These are phyloP conservation scores for Platanthera guangdongensis DNA, from an alignment of 106 monocot species.

Conservation along the genomic window DNA sequence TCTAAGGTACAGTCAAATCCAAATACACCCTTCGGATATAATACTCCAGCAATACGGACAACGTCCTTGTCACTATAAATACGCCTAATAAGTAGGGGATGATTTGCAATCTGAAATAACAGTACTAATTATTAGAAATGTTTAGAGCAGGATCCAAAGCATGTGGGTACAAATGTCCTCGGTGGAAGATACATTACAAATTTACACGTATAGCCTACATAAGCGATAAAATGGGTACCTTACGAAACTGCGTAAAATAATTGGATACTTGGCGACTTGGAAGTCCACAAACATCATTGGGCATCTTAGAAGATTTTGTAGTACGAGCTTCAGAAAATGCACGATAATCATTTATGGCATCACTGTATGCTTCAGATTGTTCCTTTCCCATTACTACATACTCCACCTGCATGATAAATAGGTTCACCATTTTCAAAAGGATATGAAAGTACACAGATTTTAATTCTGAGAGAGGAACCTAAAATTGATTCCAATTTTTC, in stretches of 20 bases:
- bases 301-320: constrained; percentile 23
- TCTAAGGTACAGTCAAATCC: constrained; percentile 88
- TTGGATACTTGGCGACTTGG: constrained; percentile 96
- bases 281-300: constrained; percentile 34
- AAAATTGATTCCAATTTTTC: too few relatives aligned
- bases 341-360: constrained; percentile 77
- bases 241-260: constrained; percentile 90
- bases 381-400: constrained; percentile 73
- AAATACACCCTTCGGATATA: constrained; percentile 86
- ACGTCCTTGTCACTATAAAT: constrained; percentile 76
- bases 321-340: constrained; percentile 58
- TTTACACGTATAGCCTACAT: not conserved
- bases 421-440: not conserved
- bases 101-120: constrained; percentile 80
- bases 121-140: constrained; percentile 1
- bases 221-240: constrained; percentile 34
- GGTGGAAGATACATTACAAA: not conserved
- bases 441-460: not conserved
- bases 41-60: constrained; percentile 43
- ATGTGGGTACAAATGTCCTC: not conserved
- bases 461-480: not conserved
- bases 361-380: constrained; percentile 54
- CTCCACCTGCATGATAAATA: constrained; percentile 42
- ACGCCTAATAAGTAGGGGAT: constrained; percentile 79
- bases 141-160: not conserved